Conservation (phyloP, 2,329 filamentous ascomycete genomes). For the Teratosphaeria nubilosa region DNA sequence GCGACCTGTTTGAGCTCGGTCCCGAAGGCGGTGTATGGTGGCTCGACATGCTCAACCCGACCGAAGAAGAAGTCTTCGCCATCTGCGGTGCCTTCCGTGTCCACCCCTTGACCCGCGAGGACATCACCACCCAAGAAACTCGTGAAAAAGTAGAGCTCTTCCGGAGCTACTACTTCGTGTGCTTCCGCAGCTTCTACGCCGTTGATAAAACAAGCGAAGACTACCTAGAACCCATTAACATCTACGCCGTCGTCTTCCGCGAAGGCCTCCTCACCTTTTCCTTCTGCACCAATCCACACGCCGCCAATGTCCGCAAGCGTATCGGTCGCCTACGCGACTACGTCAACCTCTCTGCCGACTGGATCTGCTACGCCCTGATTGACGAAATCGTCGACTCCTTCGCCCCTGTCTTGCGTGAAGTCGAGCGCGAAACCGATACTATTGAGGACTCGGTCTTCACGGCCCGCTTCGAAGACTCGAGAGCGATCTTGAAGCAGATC, state of each 20-base stretch:
- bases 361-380: slow-evolving; percentile 98
- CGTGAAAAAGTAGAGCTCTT: slow-evolving; percentile 98
- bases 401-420: slow-evolving; percentile 74
- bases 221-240: slow-evolving; percentile 88
- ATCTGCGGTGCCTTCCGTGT: slow-evolving; percentile 93
- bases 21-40: slow-evolving; percentile 86
- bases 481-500: slow-evolving; percentile 75
- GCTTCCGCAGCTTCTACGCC: slow-evolving; percentile 87
- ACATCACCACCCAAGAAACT: slow-evolving; percentile 89
- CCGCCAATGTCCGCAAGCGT: slow-evolving; percentile 77
- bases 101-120: slow-evolving; percentile 89
- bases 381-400: slow-evolving; percentile 98
- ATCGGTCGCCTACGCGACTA: slow-evolving; percentile 92
- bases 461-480: slow-evolving; percentile 80
- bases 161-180: slow-evolving; percentile 95
- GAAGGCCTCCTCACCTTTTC: slow-evolving; percentile 93
- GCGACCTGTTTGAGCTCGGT: slow-evolving; percentile 69
- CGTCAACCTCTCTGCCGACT: slow-evolving; percentile 86
- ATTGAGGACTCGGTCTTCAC: slow-evolving; percentile 96
- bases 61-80: slow-evolving; percentile 74
- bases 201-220: slow-evolving; percentile 67
- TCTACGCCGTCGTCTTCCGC: slow-evolving; percentile 93
- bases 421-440: slow-evolving; percentile 78
- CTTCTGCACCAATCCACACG: slow-evolving; percentile 78
- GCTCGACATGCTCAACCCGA: slow-evolving; percentile 87